Base-by-base conservation (phyloP, 2,329 filamentous ascomycete species). In the Botrytis tulipae region DNA sequence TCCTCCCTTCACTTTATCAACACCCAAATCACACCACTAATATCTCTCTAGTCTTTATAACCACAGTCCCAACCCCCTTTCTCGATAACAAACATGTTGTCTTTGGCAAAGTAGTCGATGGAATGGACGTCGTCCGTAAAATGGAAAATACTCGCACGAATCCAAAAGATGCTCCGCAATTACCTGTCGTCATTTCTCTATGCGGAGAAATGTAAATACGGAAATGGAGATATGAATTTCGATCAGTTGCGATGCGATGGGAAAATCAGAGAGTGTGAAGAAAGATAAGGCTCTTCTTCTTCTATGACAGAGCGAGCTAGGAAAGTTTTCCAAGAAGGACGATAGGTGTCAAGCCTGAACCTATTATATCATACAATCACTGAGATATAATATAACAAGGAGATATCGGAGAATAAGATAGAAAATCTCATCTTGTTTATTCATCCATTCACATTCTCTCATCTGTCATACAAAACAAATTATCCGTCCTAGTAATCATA, bases 41-140 rank as follows among this genome's bases (percentile, higher is more conserved):
- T 82, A 95, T 95, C 57, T 94, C 90, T 74, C 95, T 98, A 81
- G 98, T 99, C 86, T 99, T 99, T 87, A 95, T 98, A 84, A 98
- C 95, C 3, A 96, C 93, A 0, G 92, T 92, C 2, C 87, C 92
- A 8, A 96, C 95, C 0, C 93, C 94, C 2, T 97, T 97, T 81
- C 85, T 99, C 40, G 92, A 98, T 83, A 89, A 88, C 80, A 98
- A 98, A 84, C 96, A 99, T 82, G 94, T 97, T 73, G 95, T 98
- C 29, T 98, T 98, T 79, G 96, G 96, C 69, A 91, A 93, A 82
- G 95, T 98, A 2, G 86, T 94, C 62, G 93, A 95, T 59, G 95
- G 95, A 54, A 92, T 98, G 88, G 94, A 98, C 74, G 90, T 98
- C 9, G 93, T 98, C 61, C 88, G 87, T 78, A 98, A 97, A 89